These are phyloP conservation scores for Myriosclerotinia duriaeana DNA, from an alignment of 2,329 filamentous ascomycete genomes.

Conservation along the genomic window DNA sequence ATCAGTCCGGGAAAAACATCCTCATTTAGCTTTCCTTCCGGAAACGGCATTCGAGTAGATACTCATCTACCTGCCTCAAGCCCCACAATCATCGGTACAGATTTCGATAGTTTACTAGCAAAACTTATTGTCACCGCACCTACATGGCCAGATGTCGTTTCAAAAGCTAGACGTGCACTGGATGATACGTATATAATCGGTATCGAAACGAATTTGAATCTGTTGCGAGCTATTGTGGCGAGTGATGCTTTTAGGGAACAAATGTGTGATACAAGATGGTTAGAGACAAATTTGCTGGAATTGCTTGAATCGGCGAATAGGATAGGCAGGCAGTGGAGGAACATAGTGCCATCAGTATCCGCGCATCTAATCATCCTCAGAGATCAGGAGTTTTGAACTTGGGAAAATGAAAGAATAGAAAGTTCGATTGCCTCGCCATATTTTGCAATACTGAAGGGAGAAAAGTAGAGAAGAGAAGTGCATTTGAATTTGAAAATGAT, in stretches of 20 bases:
- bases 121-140: conserved; percentile 49
- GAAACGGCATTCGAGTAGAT: conserved; percentile 53
- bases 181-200: conserved; percentile 56
- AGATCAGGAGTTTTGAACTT: too few relatives aligned
- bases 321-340: conserved; percentile 18
- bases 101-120: conserved; percentile 50
- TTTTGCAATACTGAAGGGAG: too few relatives aligned
- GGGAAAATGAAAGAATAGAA: too few relatives aligned
- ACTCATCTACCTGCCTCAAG: conserved; percentile 44
- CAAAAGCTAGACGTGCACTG: conserved; percentile 56
- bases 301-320: conserved; percentile 41
- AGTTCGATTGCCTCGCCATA: too few relatives aligned
- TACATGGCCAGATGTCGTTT: conserved; percentile 51
- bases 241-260: conserved; percentile 51
- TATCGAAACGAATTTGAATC: conserved; percentile 56
- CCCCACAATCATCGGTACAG: conserved; percentile 46
- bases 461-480: too few relatives aligned
- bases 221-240: conserved; percentile 54
- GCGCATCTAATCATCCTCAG: too few relatives aligned
- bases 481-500: too few relatives aligned
- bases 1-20: conserved; percentile 60
- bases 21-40: conserved; percentile 53
- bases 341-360: conserved; percentile 38
- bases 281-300: conserved; percentile 49
- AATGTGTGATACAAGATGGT: conserved; percentile 56